Percentiles rank a stretch among this genome's conserved stretches.
Conservation (phyloP, 768 basidiomycete genomes). For the Ramaria rubella region DNA sequence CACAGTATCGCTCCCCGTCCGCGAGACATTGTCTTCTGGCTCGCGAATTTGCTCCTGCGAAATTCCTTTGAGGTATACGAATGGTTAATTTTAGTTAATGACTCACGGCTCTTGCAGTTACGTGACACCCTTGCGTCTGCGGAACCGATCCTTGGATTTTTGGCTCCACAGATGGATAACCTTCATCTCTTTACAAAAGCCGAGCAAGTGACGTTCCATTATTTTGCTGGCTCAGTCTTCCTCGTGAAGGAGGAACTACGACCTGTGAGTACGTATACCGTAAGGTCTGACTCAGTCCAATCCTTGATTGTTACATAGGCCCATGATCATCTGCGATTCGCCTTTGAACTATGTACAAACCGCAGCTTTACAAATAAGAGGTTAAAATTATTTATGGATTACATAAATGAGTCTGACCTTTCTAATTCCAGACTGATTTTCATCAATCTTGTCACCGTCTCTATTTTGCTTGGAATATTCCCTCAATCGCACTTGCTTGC, state of each 20-base stretch:
- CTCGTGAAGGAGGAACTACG: slow-evolving; percentile 7
- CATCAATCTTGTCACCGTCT: slow-evolving; percentile 10
- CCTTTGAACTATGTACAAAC: slow-evolving; percentile 10
- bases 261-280: background rate
- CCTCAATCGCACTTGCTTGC: slow-evolving; percentile 2
- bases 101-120: background rate
- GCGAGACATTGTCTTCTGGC: slow-evolving; percentile 7
- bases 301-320: slow-evolving; percentile 2
- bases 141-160: slow-evolving; percentile 7
- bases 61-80: slow-evolving; percentile 7
- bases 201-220: slow-evolving; percentile 10
- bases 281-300: background rate
- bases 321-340: slow-evolving; percentile 7
- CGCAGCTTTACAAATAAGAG: slow-evolving; percentile 5
- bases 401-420: background rate
- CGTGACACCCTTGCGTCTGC: slow-evolving; percentile 9
- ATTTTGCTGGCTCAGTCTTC: slow-evolving; percentile 8
- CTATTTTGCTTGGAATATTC: slow-evolving; percentile 6
- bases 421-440: slow-evolving; percentile 1
- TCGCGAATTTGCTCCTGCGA: slow-evolving; percentile 6
- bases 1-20: slow-evolving; percentile 2
- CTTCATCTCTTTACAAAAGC: slow-evolving; percentile 10
- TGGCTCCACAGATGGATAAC: slow-evolving; percentile 7
- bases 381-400: background rate
- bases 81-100: background rate